Percentiles rank a stretch among this genome's conserved stretches.
These are phyloP conservation scores for Stagonosporopsis chrysanthemi DNA, from an alignment of 2,329 filamentous ascomycete genomes.

Conservation along the genomic window DNA sequence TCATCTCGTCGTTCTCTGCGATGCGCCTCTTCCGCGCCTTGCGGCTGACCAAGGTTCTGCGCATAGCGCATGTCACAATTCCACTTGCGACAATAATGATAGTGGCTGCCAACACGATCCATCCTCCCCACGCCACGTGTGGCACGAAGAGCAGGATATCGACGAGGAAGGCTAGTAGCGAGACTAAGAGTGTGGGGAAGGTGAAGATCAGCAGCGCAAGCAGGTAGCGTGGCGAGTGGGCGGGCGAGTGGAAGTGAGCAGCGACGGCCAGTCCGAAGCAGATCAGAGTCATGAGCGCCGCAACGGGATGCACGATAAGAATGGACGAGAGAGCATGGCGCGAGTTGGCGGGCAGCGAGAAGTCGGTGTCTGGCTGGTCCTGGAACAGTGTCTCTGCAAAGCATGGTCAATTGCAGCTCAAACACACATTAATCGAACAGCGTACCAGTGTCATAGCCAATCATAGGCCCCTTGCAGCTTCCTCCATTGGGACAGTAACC, in stretches of 20 bases:
- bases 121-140: slow-evolving; percentile 92
- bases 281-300: slow-evolving; percentile 82
- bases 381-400: slow-evolving; percentile 57
- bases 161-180: slow-evolving; percentile 86
- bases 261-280: slow-evolving; percentile 81
- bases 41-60: slow-evolving; percentile 85
- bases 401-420: slow-evolving; percentile 23
- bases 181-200: slow-evolving; percentile 82
- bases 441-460: slow-evolving; percentile 88
- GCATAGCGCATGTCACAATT: slow-evolving; percentile 92
- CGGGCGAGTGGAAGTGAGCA: slow-evolving; percentile 85
- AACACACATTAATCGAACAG: slow-evolving; percentile 29
- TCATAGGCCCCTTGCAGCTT: slow-evolving; percentile 73
- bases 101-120: slow-evolving; percentile 88
- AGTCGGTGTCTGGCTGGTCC: slow-evolving; percentile 58
- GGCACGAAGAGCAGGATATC: slow-evolving; percentile 95
- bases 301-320: slow-evolving; percentile 90
- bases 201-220: slow-evolving; percentile 85
- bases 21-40: slow-evolving; percentile 94
- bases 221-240: slow-evolving; percentile 89
- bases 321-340: slow-evolving; percentile 81
- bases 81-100: slow-evolving; percentile 82
- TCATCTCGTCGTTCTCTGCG: slow-evolving; percentile 96
- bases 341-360: slow-evolving; percentile 69
- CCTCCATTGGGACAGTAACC: slow-evolving; percentile 75